Evolutionary conservation across 2,329 filamentous ascomycete genomes (phyloP).

Genomic region (Nemania sp.): DNA sequence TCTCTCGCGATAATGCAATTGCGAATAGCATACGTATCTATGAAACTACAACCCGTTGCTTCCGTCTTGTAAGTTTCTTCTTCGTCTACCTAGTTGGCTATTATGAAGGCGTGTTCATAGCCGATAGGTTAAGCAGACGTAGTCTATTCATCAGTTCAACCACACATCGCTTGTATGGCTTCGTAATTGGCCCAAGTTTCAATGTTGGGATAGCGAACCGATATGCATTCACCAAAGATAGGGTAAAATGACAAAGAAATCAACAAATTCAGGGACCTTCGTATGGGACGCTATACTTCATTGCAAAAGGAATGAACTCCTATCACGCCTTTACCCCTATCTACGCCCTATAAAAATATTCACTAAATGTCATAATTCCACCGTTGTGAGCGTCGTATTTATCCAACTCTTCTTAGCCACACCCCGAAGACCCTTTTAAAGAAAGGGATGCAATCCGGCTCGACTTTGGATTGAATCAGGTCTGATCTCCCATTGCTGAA

Average conservation of each 20-base stretch:
- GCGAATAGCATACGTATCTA: background rate
- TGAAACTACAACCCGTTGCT: background rate
- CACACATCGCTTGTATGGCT: background rate
- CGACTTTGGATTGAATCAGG: background rate
- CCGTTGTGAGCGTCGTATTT: slow-evolving; percentile 23
- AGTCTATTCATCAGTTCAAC: background rate
- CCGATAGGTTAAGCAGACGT: too few relatives aligned
- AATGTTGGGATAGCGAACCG: background rate
- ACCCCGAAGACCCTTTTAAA: slow-evolving; percentile 14
- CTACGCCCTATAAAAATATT: slow-evolving; percentile 27
- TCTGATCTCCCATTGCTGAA: background rate
- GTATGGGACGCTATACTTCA: slow-evolving; percentile 21
- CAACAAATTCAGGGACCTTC: background rate
- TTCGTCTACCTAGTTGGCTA: too few relatives aligned
- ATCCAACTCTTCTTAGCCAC: slow-evolving; percentile 20
- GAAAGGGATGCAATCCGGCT: background rate
- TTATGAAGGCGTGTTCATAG: too few relatives aligned
- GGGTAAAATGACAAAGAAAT: background rate
- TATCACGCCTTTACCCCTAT: slow-evolving; percentile 38
- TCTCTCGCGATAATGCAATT: background rate
- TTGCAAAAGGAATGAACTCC: slow-evolving; percentile 38
- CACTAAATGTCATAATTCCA: slow-evolving; percentile 41
- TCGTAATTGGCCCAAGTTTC: background rate
- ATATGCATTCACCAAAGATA: slow-evolving; percentile 2
- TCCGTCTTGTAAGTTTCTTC: too few relatives aligned